Percentiles rank a stretch among this genome's conserved stretches.
phyloP scores from a whole-genome alignment of 2,329 filamentous ascomycete genomes.

The Zalaria obscura region DNA sequence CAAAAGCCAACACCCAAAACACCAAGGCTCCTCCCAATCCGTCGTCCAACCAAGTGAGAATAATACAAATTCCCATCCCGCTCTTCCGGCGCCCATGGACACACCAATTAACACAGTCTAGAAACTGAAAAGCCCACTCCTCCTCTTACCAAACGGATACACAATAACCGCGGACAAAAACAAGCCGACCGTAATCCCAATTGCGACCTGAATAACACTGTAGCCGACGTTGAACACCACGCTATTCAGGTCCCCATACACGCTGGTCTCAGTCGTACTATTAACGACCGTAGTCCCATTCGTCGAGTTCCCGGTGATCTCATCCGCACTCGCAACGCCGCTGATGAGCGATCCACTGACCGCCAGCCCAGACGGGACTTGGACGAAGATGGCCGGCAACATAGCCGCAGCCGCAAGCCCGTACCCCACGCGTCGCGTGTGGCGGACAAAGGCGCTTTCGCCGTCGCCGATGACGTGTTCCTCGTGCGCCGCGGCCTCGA shows the following conservation, averaged over 20 bases:
- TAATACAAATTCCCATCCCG: too few relatives aligned
- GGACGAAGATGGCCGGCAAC: constrained; percentile 71
- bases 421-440: constrained; percentile 44
- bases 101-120: constrained; percentile 3
- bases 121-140: constrained; percentile 29
- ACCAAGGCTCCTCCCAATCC: too few relatives aligned
- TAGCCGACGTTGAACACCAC: constrained; percentile 34
- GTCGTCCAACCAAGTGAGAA: too few relatives aligned
- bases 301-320: constrained; percentile 31
- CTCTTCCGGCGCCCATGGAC: too few relatives aligned
- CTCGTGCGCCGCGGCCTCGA: constrained; percentile 12
- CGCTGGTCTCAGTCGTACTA: constrained; percentile 14
- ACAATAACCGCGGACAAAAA: constrained; percentile 34
- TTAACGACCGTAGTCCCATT: constrained; percentile 31
- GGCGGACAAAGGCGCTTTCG: constrained; percentile 16
- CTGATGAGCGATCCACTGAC: constrained; percentile 42
- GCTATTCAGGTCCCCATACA: constrained; percentile 19
- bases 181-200: constrained; percentile 36
- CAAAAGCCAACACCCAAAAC: too few relatives aligned
- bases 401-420: constrained; percentile 74
- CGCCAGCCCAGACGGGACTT: constrained; percentile 46
- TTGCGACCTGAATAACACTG: constrained; percentile 34
- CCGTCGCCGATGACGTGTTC: constrained; percentile 4
- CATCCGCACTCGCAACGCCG: constrained; percentile 42
- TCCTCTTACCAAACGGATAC: constrained; percentile 34